Percentiles rank a stretch among this genome's conserved stretches.
Evolutionary conservation across 23 red algal species (phyloP).

Genomic region (Gracilaria domingensis): DNA sequence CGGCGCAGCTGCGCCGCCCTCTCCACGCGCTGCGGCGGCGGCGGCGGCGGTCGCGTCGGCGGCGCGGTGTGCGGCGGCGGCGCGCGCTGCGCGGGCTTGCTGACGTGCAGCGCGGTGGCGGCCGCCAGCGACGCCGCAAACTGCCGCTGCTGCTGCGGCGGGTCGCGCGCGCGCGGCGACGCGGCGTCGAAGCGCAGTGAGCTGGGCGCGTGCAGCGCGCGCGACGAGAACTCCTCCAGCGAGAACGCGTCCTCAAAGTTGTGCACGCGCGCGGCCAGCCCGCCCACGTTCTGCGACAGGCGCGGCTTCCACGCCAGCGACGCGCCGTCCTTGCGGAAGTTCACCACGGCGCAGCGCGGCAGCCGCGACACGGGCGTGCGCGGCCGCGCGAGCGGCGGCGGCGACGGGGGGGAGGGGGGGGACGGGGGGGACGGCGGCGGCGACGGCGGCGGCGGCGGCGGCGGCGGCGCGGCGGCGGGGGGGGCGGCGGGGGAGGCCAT

Average conservation of each 20-base stretch:
- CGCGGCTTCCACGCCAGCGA: conserved; percentile 47
- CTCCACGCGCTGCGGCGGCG: not conserved
- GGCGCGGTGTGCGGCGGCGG: not conserved
- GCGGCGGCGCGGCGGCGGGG: too few species aligned
- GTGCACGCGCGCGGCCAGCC: conserved; percentile 58
- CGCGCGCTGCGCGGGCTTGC: not conserved
- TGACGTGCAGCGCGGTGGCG: not conserved
- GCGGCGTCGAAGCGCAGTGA: not conserved
- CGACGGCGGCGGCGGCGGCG: not conserved
- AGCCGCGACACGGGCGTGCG: conserved; percentile 13
- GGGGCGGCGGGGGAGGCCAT: too few species aligned
- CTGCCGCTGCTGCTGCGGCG: not conserved
- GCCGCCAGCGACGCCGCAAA: not conserved
- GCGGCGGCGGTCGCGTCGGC: too few species aligned
- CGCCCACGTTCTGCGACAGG: conserved; percentile 53
- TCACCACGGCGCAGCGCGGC: conserved; percentile 69
- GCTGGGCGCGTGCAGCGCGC: conserved; percentile 19
- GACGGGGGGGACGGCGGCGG: conserved; percentile 11
- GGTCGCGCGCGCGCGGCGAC: too few species aligned
- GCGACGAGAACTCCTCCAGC: conserved; percentile 68
- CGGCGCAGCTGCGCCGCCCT: not conserved
- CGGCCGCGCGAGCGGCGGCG: not conserved
- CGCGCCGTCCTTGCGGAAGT: conserved; percentile 57
- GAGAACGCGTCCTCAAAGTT: conserved; percentile 76
- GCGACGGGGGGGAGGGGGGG: not conserved